Percentiles rank a stretch among this genome's conserved stretches.
phyloP scores from a whole-genome alignment of 2,329 filamentous ascomycete species.

The Cadophora sp. region DNA sequence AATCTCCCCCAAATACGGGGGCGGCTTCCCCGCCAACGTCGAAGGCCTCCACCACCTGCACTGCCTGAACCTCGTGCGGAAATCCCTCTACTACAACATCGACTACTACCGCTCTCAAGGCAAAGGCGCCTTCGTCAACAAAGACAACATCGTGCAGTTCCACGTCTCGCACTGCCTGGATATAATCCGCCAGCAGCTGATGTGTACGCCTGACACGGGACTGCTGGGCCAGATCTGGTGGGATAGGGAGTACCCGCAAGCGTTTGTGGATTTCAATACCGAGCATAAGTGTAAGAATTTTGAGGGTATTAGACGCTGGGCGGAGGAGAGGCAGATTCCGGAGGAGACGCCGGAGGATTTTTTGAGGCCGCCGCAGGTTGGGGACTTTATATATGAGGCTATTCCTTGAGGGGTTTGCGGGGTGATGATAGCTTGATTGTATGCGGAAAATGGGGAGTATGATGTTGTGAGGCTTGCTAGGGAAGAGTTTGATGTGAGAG shows the following conservation, averaged over 20 bases:
- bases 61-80: slow-evolving; percentile 61
- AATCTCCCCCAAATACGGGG: slow-evolving; percentile 57
- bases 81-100: slow-evolving; percentile 59
- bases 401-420: slow-evolving; percentile 39
- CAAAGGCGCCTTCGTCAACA: slow-evolving; percentile 56
- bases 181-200: slow-evolving; percentile 60
- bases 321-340: slow-evolving; percentile 54
- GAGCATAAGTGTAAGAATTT: slow-evolving; percentile 60
- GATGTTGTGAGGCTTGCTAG: background rate
- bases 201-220: slow-evolving; percentile 60
- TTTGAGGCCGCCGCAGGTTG: slow-evolving; percentile 36
- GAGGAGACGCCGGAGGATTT: slow-evolving; percentile 40
- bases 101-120: slow-evolving; percentile 56
- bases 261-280: slow-evolving; percentile 62
- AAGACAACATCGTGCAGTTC: slow-evolving; percentile 54
- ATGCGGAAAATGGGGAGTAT: background rate
- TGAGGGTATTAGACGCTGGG: slow-evolving; percentile 58
- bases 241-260: slow-evolving; percentile 48
- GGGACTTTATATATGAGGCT: slow-evolving; percentile 34
- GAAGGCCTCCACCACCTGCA: slow-evolving; percentile 57
- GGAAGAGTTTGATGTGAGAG: background rate
- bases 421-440: background rate
- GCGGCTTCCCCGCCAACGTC: slow-evolving; percentile 57
- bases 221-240: slow-evolving; percentile 63
- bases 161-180: slow-evolving; percentile 63